A percentile compares a stretch with the other conserved stretches of the same genome.
These are phyloP conservation scores for Solanum peruvianum DNA, from an alignment of 257 asterid species.

Conservation along the genomic window DNA sequence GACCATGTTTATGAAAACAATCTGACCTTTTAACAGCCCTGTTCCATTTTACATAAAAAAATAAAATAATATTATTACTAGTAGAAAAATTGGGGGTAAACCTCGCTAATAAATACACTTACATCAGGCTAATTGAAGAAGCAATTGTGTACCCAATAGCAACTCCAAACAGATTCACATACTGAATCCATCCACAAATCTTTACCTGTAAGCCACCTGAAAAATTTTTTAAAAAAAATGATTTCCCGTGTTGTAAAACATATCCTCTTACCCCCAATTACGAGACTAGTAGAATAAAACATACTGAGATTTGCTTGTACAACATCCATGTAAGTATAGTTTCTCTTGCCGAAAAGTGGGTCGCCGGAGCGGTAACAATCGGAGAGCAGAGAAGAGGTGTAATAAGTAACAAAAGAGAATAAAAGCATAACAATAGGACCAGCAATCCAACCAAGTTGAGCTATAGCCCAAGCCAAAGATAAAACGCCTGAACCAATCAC, in stretches of 20 bases:
- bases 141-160: slow-evolving; percentile 94
- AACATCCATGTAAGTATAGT: slow-evolving; percentile 48
- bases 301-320: slow-evolving; percentile 34
- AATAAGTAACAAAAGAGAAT: slow-evolving; percentile 47
- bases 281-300: not conserved
- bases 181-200: slow-evolving; percentile 86
- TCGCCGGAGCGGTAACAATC: slow-evolving; percentile 38
- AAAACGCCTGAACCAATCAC: slow-evolving; percentile 54
- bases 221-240: not conserved
- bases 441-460: slow-evolving; percentile 56
- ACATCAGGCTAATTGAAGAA: slow-evolving; percentile 52
- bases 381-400: slow-evolving; percentile 41
- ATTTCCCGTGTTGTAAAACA: no score
- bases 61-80: not conserved
- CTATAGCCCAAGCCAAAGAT: slow-evolving; percentile 60
- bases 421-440: slow-evolving; percentile 40
- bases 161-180: slow-evolving; percentile 75
- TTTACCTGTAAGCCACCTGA: slow-evolving; percentile 82
- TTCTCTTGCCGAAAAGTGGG: slow-evolving; percentile 33
- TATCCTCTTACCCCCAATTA: not conserved
- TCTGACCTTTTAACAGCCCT: slow-evolving; percentile 38
- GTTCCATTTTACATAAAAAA: not conserved
- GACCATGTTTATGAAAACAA: slow-evolving; percentile 33
- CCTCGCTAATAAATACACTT: not conserved
- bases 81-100: not conserved